These are phyloP conservation scores for Linum trigynum DNA, from an alignment of 345 rosid genomes.

Conservation along the genomic window DNA sequence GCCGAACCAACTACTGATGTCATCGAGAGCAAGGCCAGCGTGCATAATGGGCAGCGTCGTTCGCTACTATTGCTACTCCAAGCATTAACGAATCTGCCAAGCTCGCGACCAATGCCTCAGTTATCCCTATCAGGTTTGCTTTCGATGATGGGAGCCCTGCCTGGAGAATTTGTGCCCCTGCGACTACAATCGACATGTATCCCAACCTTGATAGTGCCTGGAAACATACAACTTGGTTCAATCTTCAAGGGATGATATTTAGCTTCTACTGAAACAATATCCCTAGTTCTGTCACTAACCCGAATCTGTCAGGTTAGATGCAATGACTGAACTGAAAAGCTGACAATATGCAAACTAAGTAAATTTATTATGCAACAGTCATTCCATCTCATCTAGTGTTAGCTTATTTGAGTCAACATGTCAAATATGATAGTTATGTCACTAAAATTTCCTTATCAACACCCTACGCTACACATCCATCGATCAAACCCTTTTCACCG, in stretches of 20 bases:
- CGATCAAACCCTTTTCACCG: too few relatives aligned
- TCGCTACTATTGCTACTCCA: conserved; percentile 77
- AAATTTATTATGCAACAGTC: too few relatives aligned
- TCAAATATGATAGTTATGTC: too few relatives aligned
- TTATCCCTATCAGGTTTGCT: conserved; percentile 84
- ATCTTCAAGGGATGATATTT: not conserved
- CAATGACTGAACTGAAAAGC: too few relatives aligned
- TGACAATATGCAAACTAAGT: too few relatives aligned
- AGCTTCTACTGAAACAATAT: too few relatives aligned
- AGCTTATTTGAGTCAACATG: too few relatives aligned
- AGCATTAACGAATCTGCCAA: conserved; percentile 83
- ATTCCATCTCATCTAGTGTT: too few relatives aligned
- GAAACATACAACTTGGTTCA: conserved; percentile 7
- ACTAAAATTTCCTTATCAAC: too few relatives aligned
- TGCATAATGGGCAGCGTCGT: conserved; percentile 75
- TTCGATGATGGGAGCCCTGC: conserved; percentile 85
- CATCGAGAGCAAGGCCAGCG: conserved; percentile 61
- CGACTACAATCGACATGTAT: conserved; percentile 78
- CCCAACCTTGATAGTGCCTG: conserved; percentile 88
- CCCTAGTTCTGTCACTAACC: too few relatives aligned
- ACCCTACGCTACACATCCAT: too few relatives aligned
- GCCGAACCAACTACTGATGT: conserved; percentile 76
- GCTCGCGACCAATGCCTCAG: conserved; percentile 85
- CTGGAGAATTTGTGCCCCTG: conserved; percentile 92
- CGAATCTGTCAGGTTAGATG: too few relatives aligned